Conservation (phyloP, 176 grass and related monocot genomes). For the Poa annua region DNA sequence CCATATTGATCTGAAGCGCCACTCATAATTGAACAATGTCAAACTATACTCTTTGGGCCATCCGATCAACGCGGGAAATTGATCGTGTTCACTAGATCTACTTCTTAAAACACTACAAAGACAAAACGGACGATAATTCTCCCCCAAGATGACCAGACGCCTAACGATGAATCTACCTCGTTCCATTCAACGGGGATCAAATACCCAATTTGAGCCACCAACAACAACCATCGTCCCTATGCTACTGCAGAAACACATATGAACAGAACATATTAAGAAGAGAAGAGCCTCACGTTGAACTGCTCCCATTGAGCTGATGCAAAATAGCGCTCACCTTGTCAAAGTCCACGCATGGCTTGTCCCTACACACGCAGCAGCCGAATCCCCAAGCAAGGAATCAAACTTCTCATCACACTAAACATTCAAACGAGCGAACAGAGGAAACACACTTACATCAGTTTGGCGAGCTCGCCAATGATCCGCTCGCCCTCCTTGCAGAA, state of each 20-base stretch:
- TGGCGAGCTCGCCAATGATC: slow-evolving; percentile 58
- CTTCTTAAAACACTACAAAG: neutral
- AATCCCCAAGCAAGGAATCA: slow-evolving; percentile 24
- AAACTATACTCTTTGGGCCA: neutral
- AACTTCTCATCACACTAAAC: neutral
- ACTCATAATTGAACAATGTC: neutral
- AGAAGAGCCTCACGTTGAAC: neutral
- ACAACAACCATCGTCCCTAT: neutral
- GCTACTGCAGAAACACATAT: slow-evolving; percentile 12
- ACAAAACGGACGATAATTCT: neutral
- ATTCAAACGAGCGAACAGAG: neutral
- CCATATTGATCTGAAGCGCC: neutral
- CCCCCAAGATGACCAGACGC: neutral
- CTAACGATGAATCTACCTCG: neutral
- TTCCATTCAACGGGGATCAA: neutral
- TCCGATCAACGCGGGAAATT: neutral
- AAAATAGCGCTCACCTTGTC: slow-evolving; percentile 50
- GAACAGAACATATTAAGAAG: neutral
- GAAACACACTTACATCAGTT: slow-evolving; percentile 41
- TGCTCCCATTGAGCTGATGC: slow-evolving; percentile 62
- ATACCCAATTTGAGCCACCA: neutral
- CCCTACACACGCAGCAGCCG: slow-evolving; percentile 37
- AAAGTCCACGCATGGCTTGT: slow-evolving; percentile 57
- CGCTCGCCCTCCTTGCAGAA: slow-evolving; percentile 65
- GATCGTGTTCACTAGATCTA: neutral